phyloP scores from a whole-genome alignment of 176 grass and related monocot species.

The Triticum timopheevii region DNA sequence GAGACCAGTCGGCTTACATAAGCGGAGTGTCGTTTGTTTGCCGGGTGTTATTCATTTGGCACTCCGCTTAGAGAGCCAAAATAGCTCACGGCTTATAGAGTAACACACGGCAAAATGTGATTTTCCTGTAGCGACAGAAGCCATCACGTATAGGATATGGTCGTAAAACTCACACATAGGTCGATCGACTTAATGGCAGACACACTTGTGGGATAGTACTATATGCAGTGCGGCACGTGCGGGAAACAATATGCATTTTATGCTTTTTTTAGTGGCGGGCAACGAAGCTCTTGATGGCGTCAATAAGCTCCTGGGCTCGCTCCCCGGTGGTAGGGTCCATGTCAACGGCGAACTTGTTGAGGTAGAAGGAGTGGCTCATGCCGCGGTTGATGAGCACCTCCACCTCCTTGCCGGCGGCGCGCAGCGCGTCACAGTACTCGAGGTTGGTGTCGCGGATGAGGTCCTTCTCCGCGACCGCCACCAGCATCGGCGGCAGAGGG shows the following conservation, averaged over 20 bases:
- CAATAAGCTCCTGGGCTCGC: slow-evolving; percentile 57
- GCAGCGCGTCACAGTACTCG: slow-evolving; percentile 70
- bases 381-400: slow-evolving; percentile 61
- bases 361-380: slow-evolving; percentile 89
- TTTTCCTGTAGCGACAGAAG: too few relatives aligned
- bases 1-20: too few relatives aligned
- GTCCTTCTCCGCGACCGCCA: slow-evolving; percentile 66
- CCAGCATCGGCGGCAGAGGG: slow-evolving; percentile 59
- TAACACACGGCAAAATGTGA: too few relatives aligned
- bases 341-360: slow-evolving; percentile 87
- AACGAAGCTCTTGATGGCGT: slow-evolving; percentile 62
- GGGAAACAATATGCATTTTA: not conserved
- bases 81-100: too few relatives aligned
- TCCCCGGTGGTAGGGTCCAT: slow-evolving; percentile 59
- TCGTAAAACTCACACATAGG: too few relatives aligned
- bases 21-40: too few relatives aligned
- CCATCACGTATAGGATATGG: too few relatives aligned
- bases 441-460: slow-evolving; percentile 78
- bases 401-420: slow-evolving; percentile 63
- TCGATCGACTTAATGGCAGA: too few relatives aligned
- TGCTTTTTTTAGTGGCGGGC: slow-evolving; percentile 34
- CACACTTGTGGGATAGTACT: too few relatives aligned
- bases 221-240: not conserved
- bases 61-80: too few relatives aligned
- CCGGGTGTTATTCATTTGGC: too few relatives aligned